phyloP scores from a whole-genome alignment of 2,329 filamentous ascomycete genomes.

The Lojkania enalia region DNA sequence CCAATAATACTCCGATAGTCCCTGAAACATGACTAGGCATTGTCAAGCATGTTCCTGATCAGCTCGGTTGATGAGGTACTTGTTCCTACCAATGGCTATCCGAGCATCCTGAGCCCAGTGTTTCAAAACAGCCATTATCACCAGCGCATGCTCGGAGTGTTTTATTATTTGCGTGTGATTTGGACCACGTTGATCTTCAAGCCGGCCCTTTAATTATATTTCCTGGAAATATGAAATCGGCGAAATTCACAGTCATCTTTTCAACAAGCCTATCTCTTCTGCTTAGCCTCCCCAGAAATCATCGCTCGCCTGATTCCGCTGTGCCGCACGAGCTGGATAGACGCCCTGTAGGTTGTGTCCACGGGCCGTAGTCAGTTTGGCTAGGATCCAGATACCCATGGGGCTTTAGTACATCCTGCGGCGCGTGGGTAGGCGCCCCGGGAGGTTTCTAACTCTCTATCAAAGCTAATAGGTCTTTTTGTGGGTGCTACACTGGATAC shows the following conservation, averaged over 20 bases:
- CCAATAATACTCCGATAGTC: conserved; percentile 17
- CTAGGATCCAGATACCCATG: not conserved
- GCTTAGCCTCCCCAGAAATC: conserved; percentile 15
- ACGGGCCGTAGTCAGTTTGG: conserved; percentile 13
- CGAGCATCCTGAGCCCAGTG: conserved; percentile 14
- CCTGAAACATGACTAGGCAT: not conserved
- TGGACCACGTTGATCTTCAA: conserved; percentile 27
- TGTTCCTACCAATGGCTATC: conserved; percentile 17
- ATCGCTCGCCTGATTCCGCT: conserved; percentile 22
- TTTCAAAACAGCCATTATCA: conserved; percentile 26
- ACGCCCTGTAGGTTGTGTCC: conserved; percentile 25
- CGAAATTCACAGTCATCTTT: conserved; percentile 16
- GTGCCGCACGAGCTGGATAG: conserved; percentile 18
- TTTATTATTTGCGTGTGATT: conserved; percentile 24
- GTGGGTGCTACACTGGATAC: conserved; percentile 18
- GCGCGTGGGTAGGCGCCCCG: conserved; percentile 8
- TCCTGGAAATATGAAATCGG: conserved; percentile 17
- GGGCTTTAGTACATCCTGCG: not conserved
- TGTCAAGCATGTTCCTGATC: conserved; percentile 13
- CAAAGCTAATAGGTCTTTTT: conserved; percentile 23
- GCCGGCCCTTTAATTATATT: conserved; percentile 9
- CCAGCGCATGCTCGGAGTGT: conserved; percentile 12
- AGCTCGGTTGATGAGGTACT: conserved; percentile 13
- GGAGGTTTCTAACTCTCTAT: conserved; percentile 10
- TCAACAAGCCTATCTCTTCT: conserved; percentile 12